phyloP scores from a whole-genome alignment of 1,284 basidiomycete genomes.

The Lentinus polychrous region DNA sequence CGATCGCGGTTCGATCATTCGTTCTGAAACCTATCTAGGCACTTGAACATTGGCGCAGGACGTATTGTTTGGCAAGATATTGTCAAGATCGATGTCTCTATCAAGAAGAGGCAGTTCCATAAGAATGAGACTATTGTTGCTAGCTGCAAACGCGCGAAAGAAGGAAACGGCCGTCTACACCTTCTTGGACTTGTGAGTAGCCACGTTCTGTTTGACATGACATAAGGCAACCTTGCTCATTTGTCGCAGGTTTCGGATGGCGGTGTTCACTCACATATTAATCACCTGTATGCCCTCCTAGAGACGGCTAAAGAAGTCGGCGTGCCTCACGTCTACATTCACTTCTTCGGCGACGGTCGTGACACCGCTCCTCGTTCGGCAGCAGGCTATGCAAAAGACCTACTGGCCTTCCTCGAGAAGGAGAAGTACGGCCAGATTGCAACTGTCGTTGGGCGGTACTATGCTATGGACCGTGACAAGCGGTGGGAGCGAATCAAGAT shows the following conservation, averaged over 20 bases:
- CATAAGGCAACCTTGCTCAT: constrained; percentile 1
- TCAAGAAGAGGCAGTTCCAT: constrained; percentile 84
- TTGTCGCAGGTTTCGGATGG: constrained; percentile 72
- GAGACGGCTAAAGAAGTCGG: constrained; percentile 81
- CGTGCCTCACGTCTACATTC: constrained; percentile 80
- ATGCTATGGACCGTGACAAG: constrained; percentile 94
- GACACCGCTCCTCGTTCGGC: constrained; percentile 85
- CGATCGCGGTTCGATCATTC: neutral
- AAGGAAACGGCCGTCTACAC: constrained; percentile 75
- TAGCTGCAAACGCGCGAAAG: constrained; percentile 71
- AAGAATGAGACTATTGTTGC: constrained; percentile 68
- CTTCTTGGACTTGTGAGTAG: constrained; percentile 71
- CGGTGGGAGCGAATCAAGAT: constrained; percentile 85
- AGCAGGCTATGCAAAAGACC: constrained; percentile 64
- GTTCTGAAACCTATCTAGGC: constrained; percentile 37
- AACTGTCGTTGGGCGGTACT: constrained; percentile 83
- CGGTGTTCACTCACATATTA: constrained; percentile 91
- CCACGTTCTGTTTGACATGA: too few relatives aligned
- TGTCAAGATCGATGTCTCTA: constrained; percentile 84
- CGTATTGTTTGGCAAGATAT: constrained; percentile 95
- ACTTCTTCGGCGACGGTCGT: constrained; percentile 87
- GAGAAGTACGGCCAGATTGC: constrained; percentile 71
- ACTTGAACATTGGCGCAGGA: constrained; percentile 89
- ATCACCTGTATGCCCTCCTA: constrained; percentile 79
- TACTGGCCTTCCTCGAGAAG: constrained; percentile 74